Evolutionary conservation across 225 moss, liverwort and hornwort genomes (phyloP), one percentile per base, ranked within the genome.

Genomic region (Marchantia polymorpha): DNA sequence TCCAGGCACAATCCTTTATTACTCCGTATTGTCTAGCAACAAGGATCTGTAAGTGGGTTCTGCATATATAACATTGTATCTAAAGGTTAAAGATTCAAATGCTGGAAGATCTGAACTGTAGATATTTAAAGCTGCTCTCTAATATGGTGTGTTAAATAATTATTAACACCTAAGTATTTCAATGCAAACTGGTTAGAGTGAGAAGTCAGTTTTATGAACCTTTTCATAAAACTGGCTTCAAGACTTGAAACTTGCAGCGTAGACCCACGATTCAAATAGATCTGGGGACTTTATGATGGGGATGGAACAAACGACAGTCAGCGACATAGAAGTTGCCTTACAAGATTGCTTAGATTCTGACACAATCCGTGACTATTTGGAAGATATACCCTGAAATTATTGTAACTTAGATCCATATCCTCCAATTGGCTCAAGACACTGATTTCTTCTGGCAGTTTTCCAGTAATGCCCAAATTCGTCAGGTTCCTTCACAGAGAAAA

Each of bases 1-100:
- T 17, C 81, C 81, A 82, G 7, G 8, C 2, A 39, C 52, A 66
- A 19, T 64, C 54, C 15, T 17, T 53, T 20, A 82, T 76, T 52
- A 76, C 66, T 55, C 81, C 76, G 81, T n/a, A 71, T 53, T n/a
- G 50, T 72, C 53, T 59, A 52, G 48, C 71, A 54, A 30, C 46
- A 60, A 10, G 29, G 7, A 22, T 30, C 15, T 14, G 7, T 46
- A 7, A 61, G 76, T 0, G 19, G 7, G 39, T 0, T 12, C 2
- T 39, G 39, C 39, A 39, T 39, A 39, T 39, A 39, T 39, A 2
- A 39, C 39, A 39, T 39, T 39, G 39, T 39, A 39, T 39, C 3
- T 2, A 39, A 5, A 39, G 39, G 39, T 39, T 2, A 39, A 39
- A 39, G 39, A 39, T 39, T 39, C 39, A 5, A 39, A 39, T 39